Evolutionary conservation across 495 filamentous ascomycete species (phyloP).

Genomic region (Xylaria intraflava): DNA sequence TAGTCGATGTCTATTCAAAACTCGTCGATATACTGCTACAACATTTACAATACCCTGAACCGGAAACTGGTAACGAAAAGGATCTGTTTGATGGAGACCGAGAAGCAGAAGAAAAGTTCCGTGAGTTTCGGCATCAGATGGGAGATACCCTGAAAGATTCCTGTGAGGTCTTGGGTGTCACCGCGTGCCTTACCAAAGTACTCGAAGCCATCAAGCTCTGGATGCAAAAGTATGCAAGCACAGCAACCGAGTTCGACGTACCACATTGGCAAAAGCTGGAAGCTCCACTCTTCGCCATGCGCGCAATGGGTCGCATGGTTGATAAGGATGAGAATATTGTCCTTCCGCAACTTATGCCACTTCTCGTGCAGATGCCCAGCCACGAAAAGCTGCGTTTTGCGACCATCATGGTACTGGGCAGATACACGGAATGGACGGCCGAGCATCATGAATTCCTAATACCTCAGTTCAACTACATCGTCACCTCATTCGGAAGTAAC

Average conservation of each 20-base stretch:
- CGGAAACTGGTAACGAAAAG: slow-evolving; percentile 60
- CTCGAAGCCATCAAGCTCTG: slow-evolving; percentile 77
- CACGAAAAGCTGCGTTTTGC: slow-evolving; percentile 97
- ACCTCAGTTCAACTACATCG: slow-evolving; percentile 88
- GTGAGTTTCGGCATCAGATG: slow-evolving; percentile 93
- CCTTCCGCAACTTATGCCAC: slow-evolving; percentile 79
- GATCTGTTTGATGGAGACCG: slow-evolving; percentile 95
- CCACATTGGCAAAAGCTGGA: slow-evolving; percentile 95
- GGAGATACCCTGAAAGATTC: slow-evolving; percentile 97
- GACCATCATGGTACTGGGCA: slow-evolving; percentile 89
- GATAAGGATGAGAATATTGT: slow-evolving; percentile 78
- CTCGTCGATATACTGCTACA: slow-evolving; percentile 90
- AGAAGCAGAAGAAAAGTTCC: slow-evolving; percentile 94
- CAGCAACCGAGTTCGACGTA: slow-evolving; percentile 66
- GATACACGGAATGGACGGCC: slow-evolving; percentile 97
- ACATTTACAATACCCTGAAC: slow-evolving; percentile 83
- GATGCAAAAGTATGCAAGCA: slow-evolving; percentile 72
- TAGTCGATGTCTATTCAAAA: slow-evolving; percentile 72
- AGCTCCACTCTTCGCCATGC: slow-evolving; percentile 88
- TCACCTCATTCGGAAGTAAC: slow-evolving; percentile 75
- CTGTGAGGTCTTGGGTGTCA: slow-evolving; percentile 88
- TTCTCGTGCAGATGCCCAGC: slow-evolving; percentile 87
- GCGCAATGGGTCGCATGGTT: slow-evolving; percentile 97
- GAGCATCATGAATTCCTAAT: slow-evolving; percentile 87
- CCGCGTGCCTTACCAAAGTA: slow-evolving; percentile 83